These are phyloP conservation scores for Cryptococcus sp. DNA, from an alignment of 1,284 basidiomycete genomes.

Conservation along the genomic window DNA sequence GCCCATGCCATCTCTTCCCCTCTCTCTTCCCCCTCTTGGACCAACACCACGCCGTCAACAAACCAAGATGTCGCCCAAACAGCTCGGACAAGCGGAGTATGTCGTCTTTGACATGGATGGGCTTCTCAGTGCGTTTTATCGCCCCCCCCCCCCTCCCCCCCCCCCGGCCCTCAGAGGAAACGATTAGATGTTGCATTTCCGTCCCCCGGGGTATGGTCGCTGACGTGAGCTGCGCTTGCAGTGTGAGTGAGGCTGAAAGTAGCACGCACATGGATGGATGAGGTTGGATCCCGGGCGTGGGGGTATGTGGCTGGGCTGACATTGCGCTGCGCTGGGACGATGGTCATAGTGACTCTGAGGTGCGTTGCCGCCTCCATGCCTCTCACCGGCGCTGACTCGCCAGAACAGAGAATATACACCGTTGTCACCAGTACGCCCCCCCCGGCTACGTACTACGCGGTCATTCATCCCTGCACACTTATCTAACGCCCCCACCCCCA, in stretches of 20 bases:
- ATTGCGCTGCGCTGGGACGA: not conserved
- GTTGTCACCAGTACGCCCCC: conserved; percentile 24
- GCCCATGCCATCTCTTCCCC: too few relatives aligned
- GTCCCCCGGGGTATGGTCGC: not conserved
- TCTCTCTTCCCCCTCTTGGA: too few relatives aligned
- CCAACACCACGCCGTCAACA: not conserved
- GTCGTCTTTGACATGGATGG: conserved; percentile 52
- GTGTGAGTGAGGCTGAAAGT: not conserved
- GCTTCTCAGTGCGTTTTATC: conserved; percentile 36
- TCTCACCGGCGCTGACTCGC: conserved; percentile 6
- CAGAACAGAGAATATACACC: conserved; percentile 45
- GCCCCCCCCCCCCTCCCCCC: too few relatives aligned
- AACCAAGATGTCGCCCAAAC: conserved; percentile 8
- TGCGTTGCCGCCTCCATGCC: conserved; percentile 5
- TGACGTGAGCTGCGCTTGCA: too few relatives aligned
- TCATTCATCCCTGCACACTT: too few relatives aligned
- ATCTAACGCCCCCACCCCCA: too few relatives aligned
- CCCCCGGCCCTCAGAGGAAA: too few relatives aligned
- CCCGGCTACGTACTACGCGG: not conserved
- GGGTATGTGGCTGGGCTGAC: too few relatives aligned
- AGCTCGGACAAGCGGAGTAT: conserved; percentile 37
- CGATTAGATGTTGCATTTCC: too few relatives aligned
- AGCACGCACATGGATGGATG: not conserved
- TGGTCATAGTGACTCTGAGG: conserved; percentile 31
- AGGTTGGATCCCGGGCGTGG: too few relatives aligned